Evolutionary conservation across 2,329 filamentous ascomycete genomes (phyloP), one percentile per base, ranked within the genome.

Genomic region (Xylariaceae sp.): DNA sequence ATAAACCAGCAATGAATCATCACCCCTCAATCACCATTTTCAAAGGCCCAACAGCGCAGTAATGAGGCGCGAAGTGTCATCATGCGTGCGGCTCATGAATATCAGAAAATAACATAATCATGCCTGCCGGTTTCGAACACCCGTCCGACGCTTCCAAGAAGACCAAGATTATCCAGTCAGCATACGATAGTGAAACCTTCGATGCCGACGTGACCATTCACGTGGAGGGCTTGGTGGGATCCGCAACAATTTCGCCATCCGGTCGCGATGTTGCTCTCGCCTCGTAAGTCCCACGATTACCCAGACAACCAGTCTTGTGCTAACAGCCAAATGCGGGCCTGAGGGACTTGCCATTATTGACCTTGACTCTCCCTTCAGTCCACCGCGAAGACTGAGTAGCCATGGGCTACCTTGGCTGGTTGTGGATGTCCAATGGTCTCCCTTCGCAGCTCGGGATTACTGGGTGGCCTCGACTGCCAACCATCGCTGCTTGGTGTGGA

Each of bases 391-490:
- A 65, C 79, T 96, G 47, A 80, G 79, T 63, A 87, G 87, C 59
- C 89, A 95, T 71, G 87, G 89, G 53, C 85, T 90, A 43, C 87
- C 89, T n/a, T 96, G 91, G 90, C 85, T 95, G 50, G 91, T 96
- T 4, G 91, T 92, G 8, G 92, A 96, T 71, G 91, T 96, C 32
- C 92, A 96, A 71, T 96, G 92, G 92, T 96, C 90, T 8, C 92
- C 92, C 0, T 96, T 96, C 69, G 88, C 91, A 9, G 84, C 82
- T 26, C 83, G 91, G 47, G 89, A 95, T 69, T 91, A 91, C 65
- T 96, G 92, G 91, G 87, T 96, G 19, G 89, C 90, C 37, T 95
- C 90, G 56, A 96, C 91, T 0, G 92, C 91, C 19, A 96, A 96
- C 69, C 91, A 96, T 70, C 90, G 94, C 63, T 94, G 91, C 26